phyloP scores from a whole-genome alignment of 768 basidiomycete genomes.

The Cantharellus anzutake region DNA sequence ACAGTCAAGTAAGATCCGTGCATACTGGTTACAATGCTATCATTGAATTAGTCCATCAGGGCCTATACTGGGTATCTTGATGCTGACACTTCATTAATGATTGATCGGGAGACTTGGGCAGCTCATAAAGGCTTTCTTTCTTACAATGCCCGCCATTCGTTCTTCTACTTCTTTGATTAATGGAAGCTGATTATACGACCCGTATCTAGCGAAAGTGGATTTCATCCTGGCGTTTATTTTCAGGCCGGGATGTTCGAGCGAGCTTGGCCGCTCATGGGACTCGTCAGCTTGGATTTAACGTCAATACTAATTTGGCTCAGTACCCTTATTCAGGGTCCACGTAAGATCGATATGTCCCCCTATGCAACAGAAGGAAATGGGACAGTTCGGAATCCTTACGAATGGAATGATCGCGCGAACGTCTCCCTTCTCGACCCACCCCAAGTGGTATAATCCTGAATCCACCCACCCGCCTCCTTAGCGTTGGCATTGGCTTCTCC shows the following conservation, averaged over 20 bases:
- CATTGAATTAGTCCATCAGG: neutral
- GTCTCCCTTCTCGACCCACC: constrained; percentile 35
- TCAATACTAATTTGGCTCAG: constrained; percentile 39
- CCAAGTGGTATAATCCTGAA: constrained; percentile 21
- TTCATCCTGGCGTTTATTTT: constrained; percentile 7
- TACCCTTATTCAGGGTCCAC: constrained; percentile 55
- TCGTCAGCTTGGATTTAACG: constrained; percentile 26
- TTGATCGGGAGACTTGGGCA: no score
- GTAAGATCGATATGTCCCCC: constrained; percentile 17
- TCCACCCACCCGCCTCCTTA: constrained; percentile 27
- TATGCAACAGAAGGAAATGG: constrained; percentile 30
- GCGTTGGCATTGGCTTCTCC: constrained; percentile 49
- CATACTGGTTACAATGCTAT: no score
- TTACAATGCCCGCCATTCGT: constrained; percentile 29
- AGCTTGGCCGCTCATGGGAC: neutral
- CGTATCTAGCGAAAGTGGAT: constrained; percentile 27
- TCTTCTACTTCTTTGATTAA: constrained; percentile 56
- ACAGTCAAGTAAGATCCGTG: no score
- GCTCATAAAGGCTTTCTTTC: no score
- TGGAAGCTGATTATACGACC: constrained; percentile 15
- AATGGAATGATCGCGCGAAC: constrained; percentile 22
- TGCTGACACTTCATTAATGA: neutral
- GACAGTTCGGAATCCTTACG: constrained; percentile 20
- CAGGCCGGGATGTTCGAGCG: neutral
- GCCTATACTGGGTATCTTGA: neutral